Evolutionary conservation across 768 basidiomycete species (phyloP), one percentile per base, ranked within the genome.

Genomic region (Boletellus ananiceps): DNA sequence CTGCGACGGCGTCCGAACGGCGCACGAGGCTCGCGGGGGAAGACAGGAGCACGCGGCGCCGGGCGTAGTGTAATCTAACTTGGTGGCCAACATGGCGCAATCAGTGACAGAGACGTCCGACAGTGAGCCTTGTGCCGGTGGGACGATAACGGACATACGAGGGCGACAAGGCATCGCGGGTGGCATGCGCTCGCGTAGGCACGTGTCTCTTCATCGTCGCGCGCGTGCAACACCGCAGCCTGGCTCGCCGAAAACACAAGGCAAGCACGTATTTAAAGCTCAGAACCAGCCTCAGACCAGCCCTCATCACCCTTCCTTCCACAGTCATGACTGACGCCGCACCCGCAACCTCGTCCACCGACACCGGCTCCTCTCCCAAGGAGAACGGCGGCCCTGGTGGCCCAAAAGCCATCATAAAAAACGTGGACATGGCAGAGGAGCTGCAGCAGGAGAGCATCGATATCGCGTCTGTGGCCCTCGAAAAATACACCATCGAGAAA

Each of bases 381-480:
- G 72, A 73, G 48, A 62, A 63, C 47, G 59, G 57, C 41, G 67
- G 73, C 59, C 55, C 62, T 36, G 49, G 54, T 14, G 75, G 75
- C 33, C 80, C 83, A 51, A 93, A 93, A 66, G 92, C 93, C 53
- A 85, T 89, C 74, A 92, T 97, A 64, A 96, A 96, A 74, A 93
- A 88, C 63, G 91, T 94, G 54, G 94, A 97, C 72, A 96, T 96
- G 93, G 79, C 73, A 61, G 93, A 96, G 59, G 92, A 95, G 65
- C 88, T 96, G 91, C 93, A 96, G 71, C 88, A 93, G 71, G 88
- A 91, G 73, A 82, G 83, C 59, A 88, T 98, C 59, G 91, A 96
- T 61, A 82, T 94, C 62, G 84, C 92, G 34, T 80, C 81, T 15
- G 77, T 82, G 19, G 90, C 93, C 2, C 79, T 97, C 68, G 87